Conservation (phyloP, 768 basidiomycete genomes). For the Crassisporium funariophilum region DNA sequence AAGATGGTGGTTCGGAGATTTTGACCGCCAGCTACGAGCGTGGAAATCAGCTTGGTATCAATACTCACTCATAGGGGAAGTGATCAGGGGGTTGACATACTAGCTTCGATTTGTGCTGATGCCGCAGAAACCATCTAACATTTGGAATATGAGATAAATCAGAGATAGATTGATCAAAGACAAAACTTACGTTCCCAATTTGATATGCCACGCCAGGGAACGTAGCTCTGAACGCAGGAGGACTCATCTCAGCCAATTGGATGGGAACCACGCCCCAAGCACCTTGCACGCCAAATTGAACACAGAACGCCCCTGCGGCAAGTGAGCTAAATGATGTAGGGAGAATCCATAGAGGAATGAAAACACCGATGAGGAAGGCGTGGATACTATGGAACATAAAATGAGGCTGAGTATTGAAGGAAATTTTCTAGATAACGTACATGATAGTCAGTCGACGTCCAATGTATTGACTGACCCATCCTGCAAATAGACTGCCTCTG, state of each 20-base stretch:
- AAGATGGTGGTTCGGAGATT: slow-evolving; percentile 53
- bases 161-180: not conserved
- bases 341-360: slow-evolving; percentile 84
- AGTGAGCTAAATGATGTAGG: slow-evolving; percentile 69
- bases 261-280: slow-evolving; percentile 88
- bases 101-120: slow-evolving; percentile 79
- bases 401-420: not conserved
- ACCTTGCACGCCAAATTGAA: slow-evolving; percentile 88
- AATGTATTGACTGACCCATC: slow-evolving; percentile 70
- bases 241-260: slow-evolving; percentile 81
- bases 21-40: slow-evolving; percentile 57
- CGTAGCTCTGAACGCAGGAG: slow-evolving; percentile 86
- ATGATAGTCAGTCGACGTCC: slow-evolving; percentile 86
- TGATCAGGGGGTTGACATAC: slow-evolving; percentile 33
- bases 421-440: slow-evolving; percentile 29
- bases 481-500: slow-evolving; percentile 73
- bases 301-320: slow-evolving; percentile 81
- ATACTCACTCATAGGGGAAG: slow-evolving; percentile 9
- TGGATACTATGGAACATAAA: slow-evolving; percentile 41
- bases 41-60: too few relatives aligned
- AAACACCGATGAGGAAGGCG: too few relatives aligned
- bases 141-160: not conserved
- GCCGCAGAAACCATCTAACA: slow-evolving; percentile 69
- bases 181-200: slow-evolving; percentile 62
- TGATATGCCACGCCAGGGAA: slow-evolving; percentile 89